Base-by-base conservation (phyloP, 2,329 filamentous ascomycete genomes). In the Aspergillus piperis region DNA sequence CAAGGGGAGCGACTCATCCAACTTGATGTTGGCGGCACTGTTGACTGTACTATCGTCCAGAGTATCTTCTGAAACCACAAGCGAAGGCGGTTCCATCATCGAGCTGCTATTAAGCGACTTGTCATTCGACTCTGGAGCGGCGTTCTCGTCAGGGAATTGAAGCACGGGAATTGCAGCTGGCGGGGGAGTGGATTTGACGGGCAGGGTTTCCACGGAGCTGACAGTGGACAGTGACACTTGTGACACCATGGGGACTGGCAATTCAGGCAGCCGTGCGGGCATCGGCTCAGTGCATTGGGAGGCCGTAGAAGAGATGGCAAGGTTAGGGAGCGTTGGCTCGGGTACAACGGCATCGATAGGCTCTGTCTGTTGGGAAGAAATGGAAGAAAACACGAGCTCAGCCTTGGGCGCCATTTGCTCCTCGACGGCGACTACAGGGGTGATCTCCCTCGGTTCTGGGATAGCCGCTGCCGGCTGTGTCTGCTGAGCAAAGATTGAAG, bases 61-160 rank as follows among this genome's bases (percentile, higher is more conserved):
- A 62, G 86, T 84, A 67, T 90, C 88, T 70, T 90, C 87, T 3
- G 86, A 85, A 71, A 90, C 81, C 79, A 60, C 79, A 74, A 70
- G 81, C 72, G 52, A 81, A 73, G 63, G 80, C 74, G 48, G 75
- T 11, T 65, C 62, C 30, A 64, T 60, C 8, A 17, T 58, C 47
- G 54, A 54, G 30, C 53, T 67, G 19, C 54, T 58, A 42, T 58
- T 61, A 13, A 63, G 62, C 15, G 64, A 64, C 21, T 67, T 68
- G 49, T 59, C 64, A 8, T 67, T 65, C 47, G 66, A 64, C 27
- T 61, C 57, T 3, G 63, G 53, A 8, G 62, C 59, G 21, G 70
- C 62, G 11, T 70, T 71, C 19, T 72, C 66, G 54, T 71, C 66
- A 21, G 64, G 58, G 15, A 65, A 47, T n/a, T 68, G 59, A 23